A percentile compares a stretch with the other conserved stretches of the same genome.
These are phyloP conservation scores for Rhizophora apiculata DNA, from an alignment of 345 rosid species.

Conservation along the genomic window DNA sequence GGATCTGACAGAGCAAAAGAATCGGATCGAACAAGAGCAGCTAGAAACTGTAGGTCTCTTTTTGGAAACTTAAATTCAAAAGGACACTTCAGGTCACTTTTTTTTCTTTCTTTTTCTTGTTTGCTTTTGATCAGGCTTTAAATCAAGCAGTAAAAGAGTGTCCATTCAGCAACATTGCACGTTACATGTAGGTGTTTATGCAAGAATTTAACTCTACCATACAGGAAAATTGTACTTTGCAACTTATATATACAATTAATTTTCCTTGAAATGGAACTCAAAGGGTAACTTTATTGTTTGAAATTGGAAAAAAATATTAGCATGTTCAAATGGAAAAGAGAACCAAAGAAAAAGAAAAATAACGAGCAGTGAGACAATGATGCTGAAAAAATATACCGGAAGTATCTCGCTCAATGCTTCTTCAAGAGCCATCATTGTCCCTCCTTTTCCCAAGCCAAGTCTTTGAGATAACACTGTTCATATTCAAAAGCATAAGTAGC, in stretches of 20 bases:
- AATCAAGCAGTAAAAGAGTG: background rate
- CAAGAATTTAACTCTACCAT: background rate
- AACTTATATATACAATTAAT: too few species aligned
- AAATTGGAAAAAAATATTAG: background rate
- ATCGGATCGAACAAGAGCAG: conserved; percentile 64
- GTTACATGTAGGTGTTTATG: background rate
- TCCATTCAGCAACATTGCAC: background rate
- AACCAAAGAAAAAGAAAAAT: background rate
- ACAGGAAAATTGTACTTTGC: too few species aligned
- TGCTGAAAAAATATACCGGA: conserved; percentile 35
- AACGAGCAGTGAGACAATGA: background rate
- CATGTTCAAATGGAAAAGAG: background rate
- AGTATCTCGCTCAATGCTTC: conserved; percentile 77
- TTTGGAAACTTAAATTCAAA: too few species aligned
- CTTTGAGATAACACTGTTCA: conserved; percentile 82
- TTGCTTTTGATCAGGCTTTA: background rate
- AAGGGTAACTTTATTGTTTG: background rate
- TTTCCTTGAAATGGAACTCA: too few species aligned
- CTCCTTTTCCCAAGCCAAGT: conserved; percentile 95
- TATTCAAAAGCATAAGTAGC: conserved; percentile 33
- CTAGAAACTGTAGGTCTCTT: conserved; percentile 24
- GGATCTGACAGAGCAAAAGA: conserved; percentile 50
- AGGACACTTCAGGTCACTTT: too few species aligned
- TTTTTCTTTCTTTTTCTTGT: background rate
- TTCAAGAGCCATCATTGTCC: conserved; percentile 89